Percentiles rank a stretch among this genome's conserved stretches.
Evolutionary conservation across 2,329 filamentous ascomycete genomes (phyloP).

Genomic region (Endocalyx cinctus): DNA sequence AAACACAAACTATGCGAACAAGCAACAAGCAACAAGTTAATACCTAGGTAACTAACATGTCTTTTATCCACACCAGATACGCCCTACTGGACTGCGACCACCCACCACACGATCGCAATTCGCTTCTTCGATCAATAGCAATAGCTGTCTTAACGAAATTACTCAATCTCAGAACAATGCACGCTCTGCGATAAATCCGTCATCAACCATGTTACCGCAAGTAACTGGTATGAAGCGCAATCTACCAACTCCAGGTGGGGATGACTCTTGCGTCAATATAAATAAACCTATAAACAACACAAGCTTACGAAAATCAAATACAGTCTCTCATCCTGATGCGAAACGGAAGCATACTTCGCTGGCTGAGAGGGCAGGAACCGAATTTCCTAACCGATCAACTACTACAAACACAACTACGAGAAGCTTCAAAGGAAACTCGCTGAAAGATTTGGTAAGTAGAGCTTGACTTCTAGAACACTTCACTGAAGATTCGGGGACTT

Average conservation of each 20-base stretch:
- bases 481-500: too few species aligned
- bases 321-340: conserved; percentile 50
- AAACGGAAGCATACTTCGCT: conserved; percentile 62
- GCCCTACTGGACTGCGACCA: conserved; percentile 11
- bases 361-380: conserved; percentile 45
- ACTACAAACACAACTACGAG: conserved; percentile 37
- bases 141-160: conserved; percentile 51
- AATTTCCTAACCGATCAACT: conserved; percentile 39
- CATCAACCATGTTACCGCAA: too few species aligned
- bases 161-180: conserved; percentile 58
- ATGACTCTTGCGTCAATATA: conserved; percentile 6
- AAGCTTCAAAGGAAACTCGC: conserved; percentile 41
- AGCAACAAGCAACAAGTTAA: too few species aligned
- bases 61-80: conserved; percentile 8
- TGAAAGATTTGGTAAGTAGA: conserved; percentile 25
- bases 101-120: conserved; percentile 19
- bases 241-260: conserved; percentile 39
- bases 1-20: too few species aligned
- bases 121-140: conserved; percentile 17
- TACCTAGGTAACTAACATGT: too few species aligned
- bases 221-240: conserved; percentile 47
- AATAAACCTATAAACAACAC: conserved; percentile 8
- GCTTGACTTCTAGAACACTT: too few species aligned
- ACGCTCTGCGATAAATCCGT: conserved; percentile 37
- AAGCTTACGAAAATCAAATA: conserved; percentile 13